Evolutionary conservation across 2,329 filamentous ascomycete species (phyloP), one percentile per base, ranked within the genome.

Genomic region (Orbilia oligospora): DNA sequence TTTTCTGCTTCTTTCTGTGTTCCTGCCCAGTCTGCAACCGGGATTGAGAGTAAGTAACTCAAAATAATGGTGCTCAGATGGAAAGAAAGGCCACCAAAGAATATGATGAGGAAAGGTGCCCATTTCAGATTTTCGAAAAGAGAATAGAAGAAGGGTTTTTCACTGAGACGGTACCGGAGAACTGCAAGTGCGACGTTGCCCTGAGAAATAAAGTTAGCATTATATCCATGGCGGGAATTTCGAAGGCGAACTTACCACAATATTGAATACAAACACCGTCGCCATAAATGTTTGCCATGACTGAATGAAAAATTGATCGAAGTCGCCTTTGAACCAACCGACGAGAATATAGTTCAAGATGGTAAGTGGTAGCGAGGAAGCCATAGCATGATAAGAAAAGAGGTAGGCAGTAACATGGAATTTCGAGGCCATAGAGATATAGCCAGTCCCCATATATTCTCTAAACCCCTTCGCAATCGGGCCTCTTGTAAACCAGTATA

Each of bases 331-430:
- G 85, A 88, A 91, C 89, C 90, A 92, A 44, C 91, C 91, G 65
- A 92, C 87, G 46, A 92, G 84, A 83, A 93, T 89, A 84, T 93
- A 93, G 84, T 93, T 93, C 73, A 88, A 84, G 0, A 90, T 82
- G 0, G 91, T 91, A 61, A 93, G 86, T n/a, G 90, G 84, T 86
- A 91, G 90, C 1, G 90, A 89, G 0, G 89, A 88, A 2, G 88
- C 91, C 73, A 93, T 89, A 22, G 91, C 91, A 81, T 91, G 92
- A 85, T 92, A 92, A 4, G 91, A 91, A 53, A 89, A 90, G 79
- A 92, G 89, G 83, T 92, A 92, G 1, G 90, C 89, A 81, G 93
- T 84, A 82, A 93, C 91, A 46, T 90, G 92, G 80, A 93, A 84
- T 84, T 93, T 93, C 55, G 89, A 91, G 6, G 89, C 88, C 55